Percentiles rank a stretch among this genome's conserved stretches.
Evolutionary conservation across 2,329 filamentous ascomycete genomes (phyloP).

Genomic region (Aaosphaeria pasadenensis): DNA sequence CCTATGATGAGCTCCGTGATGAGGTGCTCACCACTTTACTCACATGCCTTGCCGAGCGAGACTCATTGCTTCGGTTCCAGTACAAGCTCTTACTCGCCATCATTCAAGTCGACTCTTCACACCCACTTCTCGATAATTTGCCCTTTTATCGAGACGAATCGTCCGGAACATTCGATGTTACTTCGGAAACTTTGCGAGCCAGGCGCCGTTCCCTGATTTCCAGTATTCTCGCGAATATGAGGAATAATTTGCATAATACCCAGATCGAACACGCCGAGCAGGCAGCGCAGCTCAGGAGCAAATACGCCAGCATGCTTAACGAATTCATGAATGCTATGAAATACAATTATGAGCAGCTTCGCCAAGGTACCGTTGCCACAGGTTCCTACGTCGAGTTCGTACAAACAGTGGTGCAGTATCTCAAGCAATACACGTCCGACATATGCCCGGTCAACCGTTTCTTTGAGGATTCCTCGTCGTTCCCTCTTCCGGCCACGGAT

Average conservation of each 20-base stretch:
- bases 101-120: slow-evolving; percentile 44
- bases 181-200: slow-evolving; percentile 51
- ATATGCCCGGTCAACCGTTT: slow-evolving; percentile 57
- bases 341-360: slow-evolving; percentile 56
- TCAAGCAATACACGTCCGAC: slow-evolving; percentile 60
- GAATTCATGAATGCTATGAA: slow-evolving; percentile 62
- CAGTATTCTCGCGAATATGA: slow-evolving; percentile 58
- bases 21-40: slow-evolving; percentile 55
- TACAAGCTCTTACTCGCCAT: slow-evolving; percentile 55
- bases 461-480: slow-evolving; percentile 59
- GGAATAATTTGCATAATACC: slow-evolving; percentile 43
- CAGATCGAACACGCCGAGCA: slow-evolving; percentile 24
- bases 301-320: slow-evolving; percentile 52
- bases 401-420: slow-evolving; percentile 55
- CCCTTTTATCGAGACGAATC: slow-evolving; percentile 50
- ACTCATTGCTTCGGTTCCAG: slow-evolving; percentile 61
- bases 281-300: slow-evolving; percentile 38
- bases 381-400: slow-evolving; percentile 62
- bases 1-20: slow-evolving; percentile 44
- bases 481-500: slow-evolving; percentile 59
- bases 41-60: slow-evolving; percentile 56
- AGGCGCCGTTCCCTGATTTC: slow-evolving; percentile 56
- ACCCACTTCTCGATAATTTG: slow-evolving; percentile 55
- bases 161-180: slow-evolving; percentile 45
- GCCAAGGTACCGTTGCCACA: slow-evolving; percentile 37